phyloP scores from a whole-genome alignment of 225 moss, liverwort and hornwort genomes.

The Sphagnum contortum region DNA sequence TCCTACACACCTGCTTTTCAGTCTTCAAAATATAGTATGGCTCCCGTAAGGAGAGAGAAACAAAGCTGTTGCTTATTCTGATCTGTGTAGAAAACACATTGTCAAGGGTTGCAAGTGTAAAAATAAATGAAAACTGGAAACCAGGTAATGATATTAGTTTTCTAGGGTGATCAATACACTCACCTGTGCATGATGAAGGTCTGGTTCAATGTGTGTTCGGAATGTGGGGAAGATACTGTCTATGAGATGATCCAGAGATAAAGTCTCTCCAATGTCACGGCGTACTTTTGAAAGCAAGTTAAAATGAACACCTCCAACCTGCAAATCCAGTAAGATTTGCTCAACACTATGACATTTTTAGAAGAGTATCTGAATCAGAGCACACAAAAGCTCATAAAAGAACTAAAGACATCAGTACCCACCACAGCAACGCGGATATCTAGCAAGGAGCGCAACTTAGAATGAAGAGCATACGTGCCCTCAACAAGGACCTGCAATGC shows the following conservation, averaged over 20 bases:
- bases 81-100: constrained; percentile 35
- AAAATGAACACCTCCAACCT: constrained; percentile 85
- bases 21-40: constrained; percentile 76
- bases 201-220: constrained; percentile 76
- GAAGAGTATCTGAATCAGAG: not conserved
- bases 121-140: no score
- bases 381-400: no score
- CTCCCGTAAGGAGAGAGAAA: constrained; percentile 71
- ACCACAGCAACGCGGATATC: constrained; percentile 82
- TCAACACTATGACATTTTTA: not conserved
- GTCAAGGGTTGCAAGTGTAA: constrained; percentile 16
- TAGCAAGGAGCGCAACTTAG: constrained; percentile 51
- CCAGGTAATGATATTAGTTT: no score
- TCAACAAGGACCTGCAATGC: constrained; percentile 61
- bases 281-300: constrained; percentile 82
- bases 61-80: constrained; percentile 80
- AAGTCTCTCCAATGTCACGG: constrained; percentile 72
- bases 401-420: constrained; percentile 11
- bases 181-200: constrained; percentile 85
- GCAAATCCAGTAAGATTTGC: constrained; percentile 16
- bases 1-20: constrained; percentile 45
- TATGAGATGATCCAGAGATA: constrained; percentile 74
- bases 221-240: constrained; percentile 82
- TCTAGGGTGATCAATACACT: not conserved
- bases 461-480: constrained; percentile 73